Conservation (phyloP, 2,329 filamentous ascomycete genomes). For the Colletotrichum limetticola region DNA sequence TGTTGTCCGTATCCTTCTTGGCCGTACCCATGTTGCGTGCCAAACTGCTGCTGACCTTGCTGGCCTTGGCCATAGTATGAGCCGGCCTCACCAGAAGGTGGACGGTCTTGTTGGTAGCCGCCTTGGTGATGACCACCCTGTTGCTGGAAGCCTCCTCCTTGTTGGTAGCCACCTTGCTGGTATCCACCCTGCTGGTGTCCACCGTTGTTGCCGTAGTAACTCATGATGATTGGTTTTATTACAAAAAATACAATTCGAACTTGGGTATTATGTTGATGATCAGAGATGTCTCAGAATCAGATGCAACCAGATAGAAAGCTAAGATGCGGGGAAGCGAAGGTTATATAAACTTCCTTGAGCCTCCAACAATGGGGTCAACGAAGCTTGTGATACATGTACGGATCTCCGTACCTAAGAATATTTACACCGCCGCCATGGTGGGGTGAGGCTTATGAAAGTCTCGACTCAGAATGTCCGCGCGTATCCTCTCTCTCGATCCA, state of each 20-base stretch:
- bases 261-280: background rate
- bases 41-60: background rate
- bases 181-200: constrained; percentile 15
- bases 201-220: constrained; percentile 23
- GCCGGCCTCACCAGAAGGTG: constrained; percentile 18
- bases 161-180: constrained; percentile 11
- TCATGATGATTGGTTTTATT: constrained; percentile 21
- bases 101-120: constrained; percentile 8
- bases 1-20: constrained; percentile 13
- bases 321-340: constrained; percentile 26
- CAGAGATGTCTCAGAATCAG: background rate
- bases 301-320: background rate
- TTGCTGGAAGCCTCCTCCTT: constrained; percentile 6
- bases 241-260: background rate
- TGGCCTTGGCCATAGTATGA: constrained; percentile 27
- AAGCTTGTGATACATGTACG: constrained; percentile 26
- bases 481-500: constrained; percentile 28
- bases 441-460: constrained; percentile 31
- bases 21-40: background rate
- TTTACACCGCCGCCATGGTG: constrained; percentile 34
- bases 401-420: constrained; percentile 2
- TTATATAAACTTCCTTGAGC: constrained; percentile 30
- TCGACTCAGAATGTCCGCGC: constrained; percentile 32
- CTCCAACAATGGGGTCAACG: constrained; percentile 15
- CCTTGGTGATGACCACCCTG: constrained; percentile 9